Evolutionary conservation across 768 basidiomycete species (phyloP).

Genomic region (Suillus decipiens): DNA sequence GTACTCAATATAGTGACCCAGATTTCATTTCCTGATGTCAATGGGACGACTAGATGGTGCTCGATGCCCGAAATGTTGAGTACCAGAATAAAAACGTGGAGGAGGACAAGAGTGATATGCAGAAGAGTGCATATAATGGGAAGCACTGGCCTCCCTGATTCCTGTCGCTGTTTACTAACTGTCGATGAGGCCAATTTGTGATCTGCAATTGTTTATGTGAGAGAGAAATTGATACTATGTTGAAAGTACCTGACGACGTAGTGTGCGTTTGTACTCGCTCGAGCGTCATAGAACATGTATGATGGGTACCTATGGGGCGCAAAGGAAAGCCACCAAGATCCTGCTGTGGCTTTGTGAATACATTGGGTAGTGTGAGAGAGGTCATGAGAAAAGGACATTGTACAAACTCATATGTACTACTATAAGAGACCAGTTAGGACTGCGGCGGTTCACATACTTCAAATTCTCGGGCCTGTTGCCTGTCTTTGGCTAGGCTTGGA

Average conservation of each 20-base stretch:
- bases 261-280: neutral
- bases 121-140: neutral
- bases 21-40: neutral
- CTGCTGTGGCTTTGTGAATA: neutral
- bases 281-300: neutral
- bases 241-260: neutral
- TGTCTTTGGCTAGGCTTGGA: neutral
- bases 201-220: neutral
- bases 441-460: neutral
- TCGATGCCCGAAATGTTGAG: constrained; percentile 1
- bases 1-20: constrained; percentile 5
- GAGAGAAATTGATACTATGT: neutral
- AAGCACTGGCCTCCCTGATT: neutral
- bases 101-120: neutral
- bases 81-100: constrained; percentile 8
- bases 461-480: neutral
- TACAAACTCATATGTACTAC: neutral
- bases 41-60: constrained; percentile 8
- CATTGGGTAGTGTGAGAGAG: neutral
- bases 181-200: neutral
- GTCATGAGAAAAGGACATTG: neutral
- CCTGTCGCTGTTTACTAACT: neutral
- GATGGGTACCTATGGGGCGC: neutral
- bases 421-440: neutral
- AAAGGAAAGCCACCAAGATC: neutral